These are phyloP conservation scores for Lindgomyces ingoldianus DNA, from an alignment of 495 filamentous ascomycete species.

Conservation along the genomic window DNA sequence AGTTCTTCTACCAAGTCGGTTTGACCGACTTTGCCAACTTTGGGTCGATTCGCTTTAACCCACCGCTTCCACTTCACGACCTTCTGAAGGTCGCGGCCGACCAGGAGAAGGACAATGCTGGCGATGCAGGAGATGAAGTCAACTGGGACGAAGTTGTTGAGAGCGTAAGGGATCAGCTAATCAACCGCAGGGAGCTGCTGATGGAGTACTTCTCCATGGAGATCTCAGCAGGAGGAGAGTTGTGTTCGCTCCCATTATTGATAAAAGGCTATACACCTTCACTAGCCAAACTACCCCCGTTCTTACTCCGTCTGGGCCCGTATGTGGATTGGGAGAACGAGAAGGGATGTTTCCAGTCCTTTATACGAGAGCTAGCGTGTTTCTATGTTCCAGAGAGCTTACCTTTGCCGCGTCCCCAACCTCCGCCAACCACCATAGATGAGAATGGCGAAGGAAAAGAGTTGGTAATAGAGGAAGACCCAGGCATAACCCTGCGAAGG, in stretches of 20 bases:
- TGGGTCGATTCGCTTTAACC: conserved; percentile 76
- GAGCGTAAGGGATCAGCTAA: conserved; percentile 60
- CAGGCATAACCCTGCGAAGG: conserved; percentile 59
- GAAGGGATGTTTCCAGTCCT: conserved; percentile 80
- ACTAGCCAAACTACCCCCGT: conserved; percentile 82
- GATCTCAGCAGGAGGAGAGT: conserved; percentile 73
- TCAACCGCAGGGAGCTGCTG: conserved; percentile 81
- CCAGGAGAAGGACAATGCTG: conserved; percentile 56
- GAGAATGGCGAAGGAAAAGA: conserved; percentile 22
- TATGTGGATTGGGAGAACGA: conserved; percentile 85
- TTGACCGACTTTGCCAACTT: conserved; percentile 97
- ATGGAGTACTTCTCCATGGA: conserved; percentile 89
- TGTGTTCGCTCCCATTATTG: conserved; percentile 78
- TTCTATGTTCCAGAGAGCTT: conserved; percentile 91
- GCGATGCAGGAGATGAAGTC: conserved; percentile 53
- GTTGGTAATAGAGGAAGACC: conserved; percentile 41
- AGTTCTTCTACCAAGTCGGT: conserved; percentile 96
- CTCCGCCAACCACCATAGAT: conserved; percentile 31
- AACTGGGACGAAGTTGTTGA: conserved; percentile 68
- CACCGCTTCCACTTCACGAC: conserved; percentile 68
- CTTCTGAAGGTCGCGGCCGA: conserved; percentile 73
- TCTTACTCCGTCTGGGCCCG: conserved; percentile 85
- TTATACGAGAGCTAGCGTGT: conserved; percentile 81
- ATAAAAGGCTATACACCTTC: conserved; percentile 86
- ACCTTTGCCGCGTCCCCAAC: conserved; percentile 58